Base-by-base conservation (phyloP, 495 filamentous ascomycete genomes). In the Hypomontagnella submonticulosa region DNA sequence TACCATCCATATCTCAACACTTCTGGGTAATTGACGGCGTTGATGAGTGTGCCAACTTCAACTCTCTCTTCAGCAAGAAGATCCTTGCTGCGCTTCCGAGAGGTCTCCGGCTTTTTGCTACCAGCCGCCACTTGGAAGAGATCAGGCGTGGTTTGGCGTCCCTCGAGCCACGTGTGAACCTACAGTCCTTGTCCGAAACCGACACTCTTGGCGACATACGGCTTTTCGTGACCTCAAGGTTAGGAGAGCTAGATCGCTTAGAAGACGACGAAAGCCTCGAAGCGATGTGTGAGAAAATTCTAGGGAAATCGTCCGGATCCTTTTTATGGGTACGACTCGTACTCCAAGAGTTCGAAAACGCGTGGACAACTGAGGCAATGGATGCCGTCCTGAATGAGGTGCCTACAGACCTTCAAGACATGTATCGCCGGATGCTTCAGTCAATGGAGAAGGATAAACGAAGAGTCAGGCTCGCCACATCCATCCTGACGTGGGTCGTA, bases 311-410 rank as follows among this genome's bases (percentile, higher is more conserved):
- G 0, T 56, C 53, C 0, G 76, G 76, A 3, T 76, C 67, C 0
- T 79, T 77, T 16, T 57, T 79, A 13, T 79, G 76, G 76, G 38
- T 51, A 0, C 62, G 67, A 3, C 70, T 79, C 4, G 72, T 77
- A 2, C 43, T 76, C 1, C 38, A 74, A 42, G 72, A 75, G 33
- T 60, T 79, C 3, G 63, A 67, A 33, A 48, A 53, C 15, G 56
- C 52, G 0, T 76, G 64, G 54, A 77, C 65, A 0, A 61, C 65
- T 5, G 72, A 75, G 20, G 69, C 48, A 0, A 74, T 77, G 60
- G 60, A 73, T 2, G 54, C 12, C 11, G 67, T 72, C 0, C 47
- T 79, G 18, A 16, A 53, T 20, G 68, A 71, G 12, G 54, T 70
- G 2, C 75, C 71, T 5, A 37, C 20, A 3, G 68, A 63, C 1